Percentiles rank a stretch among this genome's conserved stretches.
Conservation (phyloP, 768 basidiomycete species). For the Serendipita vermifera region DNA sequence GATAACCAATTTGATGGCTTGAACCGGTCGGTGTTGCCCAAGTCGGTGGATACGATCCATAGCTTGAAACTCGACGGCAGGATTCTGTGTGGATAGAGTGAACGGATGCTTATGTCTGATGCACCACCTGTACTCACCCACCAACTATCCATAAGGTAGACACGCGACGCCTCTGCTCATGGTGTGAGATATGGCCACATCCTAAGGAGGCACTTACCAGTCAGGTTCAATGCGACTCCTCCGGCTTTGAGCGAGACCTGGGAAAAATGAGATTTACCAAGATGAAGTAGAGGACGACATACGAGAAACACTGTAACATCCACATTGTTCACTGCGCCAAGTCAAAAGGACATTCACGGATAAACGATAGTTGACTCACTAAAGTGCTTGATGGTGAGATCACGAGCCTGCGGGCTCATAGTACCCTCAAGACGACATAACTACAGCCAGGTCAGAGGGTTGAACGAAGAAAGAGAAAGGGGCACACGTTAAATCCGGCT, state of each 20-base stretch:
- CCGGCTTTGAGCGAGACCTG: constrained; percentile 66
- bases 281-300: too few species aligned
- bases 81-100: constrained; percentile 76
- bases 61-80: constrained; percentile 67
- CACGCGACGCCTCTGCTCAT: constrained; percentile 51
- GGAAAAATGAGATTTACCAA: background rate
- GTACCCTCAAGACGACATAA: constrained; percentile 90
- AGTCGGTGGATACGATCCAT: constrained; percentile 97
- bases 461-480: too few species aligned
- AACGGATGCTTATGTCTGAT: too few species aligned
- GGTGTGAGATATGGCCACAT: background rate
- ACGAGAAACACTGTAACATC: constrained; percentile 97
- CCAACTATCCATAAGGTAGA: constrained; percentile 96
- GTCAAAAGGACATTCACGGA: background rate
- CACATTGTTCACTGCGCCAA: constrained; percentile 63
- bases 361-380: constrained; percentile 38
- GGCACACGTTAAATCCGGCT: constrained; percentile 73
- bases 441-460: constrained; percentile 27
- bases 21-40: constrained; percentile 87
- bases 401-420: constrained; percentile 92
- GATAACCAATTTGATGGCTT: constrained; percentile 85
- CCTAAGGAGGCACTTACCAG: constrained; percentile 33
- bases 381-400: constrained; percentile 80
- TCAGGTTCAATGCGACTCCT: constrained; percentile 81
- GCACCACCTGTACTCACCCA: constrained; percentile 9